These are phyloP conservation scores for Metarhizium guizhouense DNA, from an alignment of 2,329 filamentous ascomycete genomes.

Conservation along the genomic window DNA sequence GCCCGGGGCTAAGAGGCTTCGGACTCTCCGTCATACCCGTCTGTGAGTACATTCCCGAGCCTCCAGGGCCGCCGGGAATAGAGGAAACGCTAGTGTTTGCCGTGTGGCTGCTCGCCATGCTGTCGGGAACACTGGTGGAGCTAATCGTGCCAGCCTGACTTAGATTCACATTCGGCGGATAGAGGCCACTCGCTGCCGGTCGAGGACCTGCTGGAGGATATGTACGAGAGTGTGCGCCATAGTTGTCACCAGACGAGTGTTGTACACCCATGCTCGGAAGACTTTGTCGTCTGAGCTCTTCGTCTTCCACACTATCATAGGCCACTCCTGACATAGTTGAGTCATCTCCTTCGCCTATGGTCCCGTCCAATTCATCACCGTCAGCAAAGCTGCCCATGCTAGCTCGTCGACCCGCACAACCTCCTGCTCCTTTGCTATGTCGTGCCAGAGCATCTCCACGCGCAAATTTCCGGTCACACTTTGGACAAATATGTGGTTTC, in stretches of 20 bases:
- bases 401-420: slow-evolving; percentile 82
- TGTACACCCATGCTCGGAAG: slow-evolving; percentile 68
- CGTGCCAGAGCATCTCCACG: slow-evolving; percentile 89
- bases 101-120: slow-evolving; percentile 32
- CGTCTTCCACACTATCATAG: slow-evolving; percentile 51
- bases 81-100: slow-evolving; percentile 41
- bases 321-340: slow-evolving; percentile 47
- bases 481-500: slow-evolving; percentile 87
- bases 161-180: slow-evolving; percentile 52
- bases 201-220: slow-evolving; percentile 61
- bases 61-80: slow-evolving; percentile 34
- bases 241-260: slow-evolving; percentile 50
- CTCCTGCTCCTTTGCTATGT: slow-evolving; percentile 91
- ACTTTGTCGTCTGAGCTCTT: slow-evolving; percentile 56
- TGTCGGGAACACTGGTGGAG: slow-evolving; percentile 40
- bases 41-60: slow-evolving; percentile 58
- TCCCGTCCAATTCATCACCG: slow-evolving; percentile 60
- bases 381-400: slow-evolving; percentile 77
- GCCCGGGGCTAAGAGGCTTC: slow-evolving; percentile 68
- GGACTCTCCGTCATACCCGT: slow-evolving; percentile 76
- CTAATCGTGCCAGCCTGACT: slow-evolving; percentile 40
- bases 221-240: slow-evolving; percentile 62
- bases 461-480: slow-evolving; percentile 90
- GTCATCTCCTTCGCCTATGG: slow-evolving; percentile 42
- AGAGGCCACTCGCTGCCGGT: slow-evolving; percentile 45